Conservation (phyloP, 352 stramenopile species). For the Pythium rishiriense region DNA sequence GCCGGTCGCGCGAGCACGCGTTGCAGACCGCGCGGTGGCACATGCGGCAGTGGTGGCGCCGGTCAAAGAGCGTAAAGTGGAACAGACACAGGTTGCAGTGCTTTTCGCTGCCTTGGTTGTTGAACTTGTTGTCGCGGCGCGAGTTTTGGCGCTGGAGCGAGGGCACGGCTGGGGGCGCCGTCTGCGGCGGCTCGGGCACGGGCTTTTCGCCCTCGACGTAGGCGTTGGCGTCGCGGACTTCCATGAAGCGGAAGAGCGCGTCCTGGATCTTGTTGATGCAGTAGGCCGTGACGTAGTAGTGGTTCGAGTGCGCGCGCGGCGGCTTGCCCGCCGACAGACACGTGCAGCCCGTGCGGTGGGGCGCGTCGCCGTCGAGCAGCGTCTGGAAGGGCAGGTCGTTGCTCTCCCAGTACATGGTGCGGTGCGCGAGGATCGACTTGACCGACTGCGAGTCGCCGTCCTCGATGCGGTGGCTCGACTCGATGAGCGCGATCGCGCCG, state of each 20-base stretch:
- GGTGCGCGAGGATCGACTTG: constrained; percentile 84
- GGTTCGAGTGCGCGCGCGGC: constrained; percentile 70
- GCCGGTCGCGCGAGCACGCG: constrained; percentile 79
- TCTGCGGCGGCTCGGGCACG: constrained; percentile 58
- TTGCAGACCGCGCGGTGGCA: constrained; percentile 88
- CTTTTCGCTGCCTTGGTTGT: constrained; percentile 75
- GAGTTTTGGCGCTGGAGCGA: constrained; percentile 60
- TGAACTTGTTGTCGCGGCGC: constrained; percentile 62
- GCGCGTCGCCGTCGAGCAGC: constrained; percentile 73
- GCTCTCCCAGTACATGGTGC: constrained; percentile 90
- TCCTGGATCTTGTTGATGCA: constrained; percentile 89
- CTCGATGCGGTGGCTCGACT: constrained; percentile 86
- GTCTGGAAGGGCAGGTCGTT: constrained; percentile 80
- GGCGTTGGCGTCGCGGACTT: constrained; percentile 72
- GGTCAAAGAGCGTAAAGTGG: constrained; percentile 90
- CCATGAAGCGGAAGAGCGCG: constrained; percentile 81
- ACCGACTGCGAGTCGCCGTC: constrained; percentile 85
- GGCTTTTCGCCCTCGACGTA: constrained; percentile 79
- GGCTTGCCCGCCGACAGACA: constrained; percentile 75
- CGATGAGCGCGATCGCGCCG: constrained; percentile 83
- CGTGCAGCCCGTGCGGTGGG: constrained; percentile 81
- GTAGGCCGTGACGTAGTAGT: constrained; percentile 89
- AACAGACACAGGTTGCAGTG: constrained; percentile 90
- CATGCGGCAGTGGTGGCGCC: constrained; percentile 88
- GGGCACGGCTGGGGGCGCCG: constrained; percentile 34